Evolutionary conservation across 2,329 filamentous ascomycete species (phyloP).

Genomic region (Amylocarpus encephaloides): DNA sequence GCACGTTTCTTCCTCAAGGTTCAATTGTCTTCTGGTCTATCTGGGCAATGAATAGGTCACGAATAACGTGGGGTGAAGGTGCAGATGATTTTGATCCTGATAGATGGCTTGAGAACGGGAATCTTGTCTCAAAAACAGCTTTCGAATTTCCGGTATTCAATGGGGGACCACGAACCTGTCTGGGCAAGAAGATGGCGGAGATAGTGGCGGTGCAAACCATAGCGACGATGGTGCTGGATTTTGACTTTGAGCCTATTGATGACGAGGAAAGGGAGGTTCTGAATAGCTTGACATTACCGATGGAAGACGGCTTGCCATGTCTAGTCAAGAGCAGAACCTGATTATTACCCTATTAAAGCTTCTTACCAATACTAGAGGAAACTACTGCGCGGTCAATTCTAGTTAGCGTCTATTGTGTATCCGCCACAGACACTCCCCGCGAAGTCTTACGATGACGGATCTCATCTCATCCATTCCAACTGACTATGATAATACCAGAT

Average conservation of each 20-base stretch:
- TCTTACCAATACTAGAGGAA: no score
- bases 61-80: slow-evolving; percentile 49
- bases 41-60: slow-evolving; percentile 58
- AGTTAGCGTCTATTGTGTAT: no score
- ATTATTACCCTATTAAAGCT: background rate
- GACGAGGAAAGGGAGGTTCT: slow-evolving; percentile 45
- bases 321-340: slow-evolving; percentile 12
- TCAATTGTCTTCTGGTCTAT: slow-evolving; percentile 57
- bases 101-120: slow-evolving; percentile 46
- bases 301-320: slow-evolving; percentile 52
- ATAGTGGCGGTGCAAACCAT: slow-evolving; percentile 51
- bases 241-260: slow-evolving; percentile 43
- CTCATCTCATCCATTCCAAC: slow-evolving; percentile 4
- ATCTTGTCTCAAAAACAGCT: slow-evolving; percentile 39
- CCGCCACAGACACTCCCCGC: no score
- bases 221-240: slow-evolving; percentile 41
- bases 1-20: slow-evolving; percentile 47
- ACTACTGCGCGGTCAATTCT: no score
- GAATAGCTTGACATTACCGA: slow-evolving; percentile 57
- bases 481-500: slow-evolving; percentile 3
- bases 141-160: slow-evolving; percentile 61
- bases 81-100: slow-evolving; percentile 50
- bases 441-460: background rate
- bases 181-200: slow-evolving; percentile 61
- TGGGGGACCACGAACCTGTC: slow-evolving; percentile 52